These are phyloP conservation scores for Sindora glabra DNA, from an alignment of 306 rosid species.

Conservation along the genomic window DNA sequence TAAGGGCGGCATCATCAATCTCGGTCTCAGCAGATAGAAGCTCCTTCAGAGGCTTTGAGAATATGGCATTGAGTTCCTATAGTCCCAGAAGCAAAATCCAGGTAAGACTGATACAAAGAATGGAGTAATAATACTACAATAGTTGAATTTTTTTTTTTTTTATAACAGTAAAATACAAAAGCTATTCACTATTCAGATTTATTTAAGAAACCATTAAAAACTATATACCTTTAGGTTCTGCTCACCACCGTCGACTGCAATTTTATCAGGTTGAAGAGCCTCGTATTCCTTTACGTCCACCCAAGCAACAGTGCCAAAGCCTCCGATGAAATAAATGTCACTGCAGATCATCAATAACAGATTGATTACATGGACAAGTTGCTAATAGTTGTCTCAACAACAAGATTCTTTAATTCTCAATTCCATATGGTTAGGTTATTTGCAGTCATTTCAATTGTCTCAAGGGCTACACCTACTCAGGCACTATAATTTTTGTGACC, in stretches of 20 bases:
- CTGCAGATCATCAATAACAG: slow-evolving; percentile 43
- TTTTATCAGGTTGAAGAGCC: slow-evolving; percentile 88
- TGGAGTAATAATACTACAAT: no score
- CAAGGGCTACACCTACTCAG: not conserved
- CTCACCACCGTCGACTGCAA: slow-evolving; percentile 95
- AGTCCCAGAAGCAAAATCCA: no score
- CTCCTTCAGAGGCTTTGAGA: slow-evolving; percentile 91
- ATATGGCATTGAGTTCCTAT: slow-evolving; percentile 85
- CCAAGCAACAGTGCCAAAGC: slow-evolving; percentile 99
- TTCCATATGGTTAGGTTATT: not conserved
- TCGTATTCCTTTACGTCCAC: slow-evolving; percentile 93
- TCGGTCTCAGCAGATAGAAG: slow-evolving; percentile 74
- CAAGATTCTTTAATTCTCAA: not conserved
- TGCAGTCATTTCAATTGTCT: no score
- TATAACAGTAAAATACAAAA: no score
- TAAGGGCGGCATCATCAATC: slow-evolving; percentile 95
- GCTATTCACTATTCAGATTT: no score
- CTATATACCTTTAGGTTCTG: slow-evolving; percentile 82
- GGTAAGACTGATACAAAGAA: no score
- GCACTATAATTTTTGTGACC: not conserved
- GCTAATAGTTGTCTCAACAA: not conserved
- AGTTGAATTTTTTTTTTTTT: no score
- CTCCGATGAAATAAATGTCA: slow-evolving; percentile 98
- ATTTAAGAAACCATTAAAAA: slow-evolving; percentile 2
- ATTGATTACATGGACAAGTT: slow-evolving; percentile 15